Conservation (phyloP, 257 asterid species). For the Agastache rugosa region DNA sequence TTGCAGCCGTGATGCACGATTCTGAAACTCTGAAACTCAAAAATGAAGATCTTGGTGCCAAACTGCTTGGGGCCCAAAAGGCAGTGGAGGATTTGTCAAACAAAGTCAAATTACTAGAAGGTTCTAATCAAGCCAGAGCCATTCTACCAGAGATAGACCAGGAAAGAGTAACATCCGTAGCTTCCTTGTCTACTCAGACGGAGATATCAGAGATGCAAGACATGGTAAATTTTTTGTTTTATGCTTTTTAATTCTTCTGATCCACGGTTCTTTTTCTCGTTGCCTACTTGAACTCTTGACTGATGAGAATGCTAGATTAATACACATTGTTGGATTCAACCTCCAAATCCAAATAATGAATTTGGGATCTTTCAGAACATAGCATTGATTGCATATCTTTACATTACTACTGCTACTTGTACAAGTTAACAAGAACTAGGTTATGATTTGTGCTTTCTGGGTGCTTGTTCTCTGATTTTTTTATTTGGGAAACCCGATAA, state of each 20-base stretch:
- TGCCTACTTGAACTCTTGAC: background rate
- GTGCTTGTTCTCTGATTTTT: background rate
- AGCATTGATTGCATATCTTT: background rate
- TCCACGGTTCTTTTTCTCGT: background rate
- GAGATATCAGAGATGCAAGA: slow-evolving; percentile 97
- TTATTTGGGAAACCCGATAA: background rate
- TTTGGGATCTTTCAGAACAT: background rate
- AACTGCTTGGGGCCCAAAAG: slow-evolving; percentile 66
- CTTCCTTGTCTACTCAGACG: slow-evolving; percentile 61
- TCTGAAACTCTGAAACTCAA: slow-evolving; percentile 67
- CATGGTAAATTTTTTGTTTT: slow-evolving; percentile 55
- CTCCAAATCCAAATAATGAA: background rate
- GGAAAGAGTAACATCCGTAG: slow-evolving; percentile 63
- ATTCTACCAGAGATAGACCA: slow-evolving; percentile 55
- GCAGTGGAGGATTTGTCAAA: slow-evolving; percentile 72
- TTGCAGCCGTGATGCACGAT: slow-evolving; percentile 56
- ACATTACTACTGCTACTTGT: slow-evolving; percentile 7
- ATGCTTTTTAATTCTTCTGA: slow-evolving; percentile 24
- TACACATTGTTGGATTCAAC: background rate
- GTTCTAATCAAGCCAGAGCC: slow-evolving; percentile 51
- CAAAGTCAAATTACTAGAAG: slow-evolving; percentile 77
- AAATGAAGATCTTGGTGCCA: slow-evolving; percentile 72
- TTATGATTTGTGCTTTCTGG: background rate
- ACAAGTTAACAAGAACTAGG: background rate
- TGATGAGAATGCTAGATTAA: background rate